Percentiles rank a stretch among this genome's conserved stretches.
phyloP scores from a whole-genome alignment of 2,329 filamentous ascomycete species.

The Alternaria angustiovoidea region DNA sequence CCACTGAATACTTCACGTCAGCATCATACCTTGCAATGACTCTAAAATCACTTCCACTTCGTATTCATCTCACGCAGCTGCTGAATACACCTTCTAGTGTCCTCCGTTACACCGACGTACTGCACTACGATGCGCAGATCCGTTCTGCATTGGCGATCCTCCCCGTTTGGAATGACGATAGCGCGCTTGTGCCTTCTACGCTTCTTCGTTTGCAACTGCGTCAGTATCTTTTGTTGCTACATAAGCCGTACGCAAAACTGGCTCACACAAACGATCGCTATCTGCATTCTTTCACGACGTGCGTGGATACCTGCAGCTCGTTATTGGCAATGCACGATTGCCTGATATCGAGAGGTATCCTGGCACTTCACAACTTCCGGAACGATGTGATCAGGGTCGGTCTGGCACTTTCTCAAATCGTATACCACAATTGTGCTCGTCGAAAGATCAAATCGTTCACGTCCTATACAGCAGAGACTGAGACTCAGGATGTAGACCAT shows the following conservation, averaged over 20 bases:
- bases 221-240: slow-evolving; percentile 47
- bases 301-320: slow-evolving; percentile 37
- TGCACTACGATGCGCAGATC: slow-evolving; percentile 45
- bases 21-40: slow-evolving; percentile 39
- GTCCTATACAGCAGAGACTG: background rate
- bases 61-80: slow-evolving; percentile 42
- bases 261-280: slow-evolving; percentile 38
- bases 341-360: slow-evolving; percentile 29
- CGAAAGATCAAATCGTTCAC: slow-evolving; percentile 11
- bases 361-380: slow-evolving; percentile 36
- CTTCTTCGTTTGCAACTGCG: slow-evolving; percentile 44
- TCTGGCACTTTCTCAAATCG: slow-evolving; percentile 37
- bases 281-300: slow-evolving; percentile 43
- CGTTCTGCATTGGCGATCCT: slow-evolving; percentile 29
- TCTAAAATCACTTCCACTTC: slow-evolving; percentile 39
- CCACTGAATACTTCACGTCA: slow-evolving; percentile 41
- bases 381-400: slow-evolving; percentile 43
- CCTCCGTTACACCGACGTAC: slow-evolving; percentile 43
- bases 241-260: slow-evolving; percentile 43
- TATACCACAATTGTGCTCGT: slow-evolving; percentile 36
- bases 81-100: slow-evolving; percentile 43
- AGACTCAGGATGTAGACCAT: slow-evolving; percentile 13
- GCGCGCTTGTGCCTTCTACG: slow-evolving; percentile 26
- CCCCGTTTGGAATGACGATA: slow-evolving; percentile 35
- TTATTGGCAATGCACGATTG: slow-evolving; percentile 37